Evolutionary conservation across 2,329 filamentous ascomycete species (phyloP), one percentile per base, ranked within the genome.

Genomic region (Chaetothyriales sp.): DNA sequence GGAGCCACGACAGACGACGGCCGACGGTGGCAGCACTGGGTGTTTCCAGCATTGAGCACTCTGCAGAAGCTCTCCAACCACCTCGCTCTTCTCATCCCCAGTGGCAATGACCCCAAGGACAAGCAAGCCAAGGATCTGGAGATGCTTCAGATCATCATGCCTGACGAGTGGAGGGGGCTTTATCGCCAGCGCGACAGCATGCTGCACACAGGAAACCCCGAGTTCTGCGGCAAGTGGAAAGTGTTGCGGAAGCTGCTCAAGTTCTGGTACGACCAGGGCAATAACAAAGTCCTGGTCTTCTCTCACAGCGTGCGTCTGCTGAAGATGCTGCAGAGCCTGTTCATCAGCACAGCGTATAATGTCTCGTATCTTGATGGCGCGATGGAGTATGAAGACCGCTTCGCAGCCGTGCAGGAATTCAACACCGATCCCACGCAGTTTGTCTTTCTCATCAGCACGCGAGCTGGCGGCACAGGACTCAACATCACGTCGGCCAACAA

Each of bases 401-500:
- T 89, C 55, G 79, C 78, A 45, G 78, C 79, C 0, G 92, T 98
- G 0, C 84, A 94, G 62, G 83, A 87, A 46, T 98, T 95, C 76
- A 98, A 98, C 64, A 78, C 84, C 0, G 83, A 95, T 61, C 79
- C 87, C 0, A 75, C 74, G 3, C 86, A 92, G 61, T 98, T 98
- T 61, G 88, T 95, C 4, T 98, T 98, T 60, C 73, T 98, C 18
- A 95, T 98, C 61, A 94, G 86, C 19, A 95, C 92, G 5, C 86
- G 84, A 62, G 89, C 92, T 2, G 92, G 92, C 20, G 92, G 92
- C 3, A 84, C 95, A 0, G 92, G 92, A 0, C 73, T 98, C 25
- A 98, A 98, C 64, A 96, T 98, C 63, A 95, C 90, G 0, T 92
- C 87, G 1, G 92, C 92, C 1, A 98, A 98, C 68, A 96, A 96